Evolutionary conservation across 139 green algal species (phyloP).

Genomic region (Chlorella sp.): DNA sequence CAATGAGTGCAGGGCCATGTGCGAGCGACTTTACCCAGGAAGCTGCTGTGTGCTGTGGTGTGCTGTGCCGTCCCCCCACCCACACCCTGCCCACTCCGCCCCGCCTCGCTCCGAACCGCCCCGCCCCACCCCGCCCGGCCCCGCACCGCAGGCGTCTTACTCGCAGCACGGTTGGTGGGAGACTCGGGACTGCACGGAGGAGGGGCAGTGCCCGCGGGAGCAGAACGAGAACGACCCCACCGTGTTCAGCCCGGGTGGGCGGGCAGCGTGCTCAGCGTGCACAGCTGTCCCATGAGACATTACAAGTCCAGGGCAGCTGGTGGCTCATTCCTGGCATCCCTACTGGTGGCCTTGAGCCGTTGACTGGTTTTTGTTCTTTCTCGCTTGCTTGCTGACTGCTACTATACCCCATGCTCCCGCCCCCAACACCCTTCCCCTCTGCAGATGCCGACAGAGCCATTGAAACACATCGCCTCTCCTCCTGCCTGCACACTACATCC

Average conservation of each 20-base stretch:
- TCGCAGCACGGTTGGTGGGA: slow-evolving; percentile 48
- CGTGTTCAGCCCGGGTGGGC: neutral
- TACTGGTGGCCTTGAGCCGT: no score
- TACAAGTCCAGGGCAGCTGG: no score
- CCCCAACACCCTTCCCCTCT: no score
- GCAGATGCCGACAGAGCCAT: no score
- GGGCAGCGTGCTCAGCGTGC: neutral
- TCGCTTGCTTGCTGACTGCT: no score
- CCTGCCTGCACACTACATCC: no score
- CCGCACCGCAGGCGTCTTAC: slow-evolving; percentile 8
- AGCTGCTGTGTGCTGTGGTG: no score
- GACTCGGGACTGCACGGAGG: slow-evolving; percentile 36
- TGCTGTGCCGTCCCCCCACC: neutral
- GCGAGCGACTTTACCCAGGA: neutral
- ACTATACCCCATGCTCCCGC: no score
- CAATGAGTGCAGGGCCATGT: neutral
- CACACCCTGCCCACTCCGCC: neutral
- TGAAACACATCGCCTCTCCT: no score
- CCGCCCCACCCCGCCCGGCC: neutral
- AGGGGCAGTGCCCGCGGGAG: slow-evolving; percentile 34
- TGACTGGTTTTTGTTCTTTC: no score
- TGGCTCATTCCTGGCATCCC: no score
- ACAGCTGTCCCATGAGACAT: no score
- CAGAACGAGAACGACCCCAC: slow-evolving; percentile 7
- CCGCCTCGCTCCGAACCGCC: neutral